These are phyloP conservation scores for Fusarium succisae DNA, from an alignment of 2,329 filamentous ascomycete genomes.

Conservation along the genomic window DNA sequence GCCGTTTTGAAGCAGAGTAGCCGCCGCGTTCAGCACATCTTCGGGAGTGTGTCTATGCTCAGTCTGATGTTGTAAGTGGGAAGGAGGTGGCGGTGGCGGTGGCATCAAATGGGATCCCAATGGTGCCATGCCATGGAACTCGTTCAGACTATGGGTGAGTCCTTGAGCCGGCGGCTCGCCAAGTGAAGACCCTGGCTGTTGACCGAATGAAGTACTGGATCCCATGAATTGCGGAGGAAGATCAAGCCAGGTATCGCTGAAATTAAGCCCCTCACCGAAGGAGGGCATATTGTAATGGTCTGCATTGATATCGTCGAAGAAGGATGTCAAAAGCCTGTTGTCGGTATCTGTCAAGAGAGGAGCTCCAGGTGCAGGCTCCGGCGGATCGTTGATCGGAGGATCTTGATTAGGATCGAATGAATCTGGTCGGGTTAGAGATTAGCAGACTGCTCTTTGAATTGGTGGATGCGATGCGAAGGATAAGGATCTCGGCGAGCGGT, in stretches of 20 bases:
- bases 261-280: slow-evolving; percentile 61
- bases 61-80: slow-evolving; percentile 40
- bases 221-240: slow-evolving; percentile 73
- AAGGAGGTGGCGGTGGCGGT: slow-evolving; percentile 45
- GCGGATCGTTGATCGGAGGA: slow-evolving; percentile 61
- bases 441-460: slow-evolving; percentile 15
- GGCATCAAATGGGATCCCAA: slow-evolving; percentile 49
- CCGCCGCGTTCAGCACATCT: slow-evolving; percentile 67
- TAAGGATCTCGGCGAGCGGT: not conserved
- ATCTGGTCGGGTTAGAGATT: slow-evolving; percentile 52
- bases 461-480: not conserved
- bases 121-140: slow-evolving; percentile 31
- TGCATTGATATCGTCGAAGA: slow-evolving; percentile 65
- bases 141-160: slow-evolving; percentile 27
- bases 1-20: slow-evolving; percentile 60
- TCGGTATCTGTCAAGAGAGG: slow-evolving; percentile 72
- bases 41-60: slow-evolving; percentile 52
- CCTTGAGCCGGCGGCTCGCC: slow-evolving; percentile 37
- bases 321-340: slow-evolving; percentile 65
- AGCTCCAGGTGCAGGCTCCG: slow-evolving; percentile 70
- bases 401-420: slow-evolving; percentile 56
- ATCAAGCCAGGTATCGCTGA: slow-evolving; percentile 63
- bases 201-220: slow-evolving; percentile 70
- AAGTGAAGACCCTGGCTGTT: slow-evolving; percentile 53
- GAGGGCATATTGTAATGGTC: slow-evolving; percentile 60